Percentiles rank a stretch among this genome's conserved stretches.
Conservation (phyloP, 2,329 filamentous ascomycete species). For the Penicillium sp. region DNA sequence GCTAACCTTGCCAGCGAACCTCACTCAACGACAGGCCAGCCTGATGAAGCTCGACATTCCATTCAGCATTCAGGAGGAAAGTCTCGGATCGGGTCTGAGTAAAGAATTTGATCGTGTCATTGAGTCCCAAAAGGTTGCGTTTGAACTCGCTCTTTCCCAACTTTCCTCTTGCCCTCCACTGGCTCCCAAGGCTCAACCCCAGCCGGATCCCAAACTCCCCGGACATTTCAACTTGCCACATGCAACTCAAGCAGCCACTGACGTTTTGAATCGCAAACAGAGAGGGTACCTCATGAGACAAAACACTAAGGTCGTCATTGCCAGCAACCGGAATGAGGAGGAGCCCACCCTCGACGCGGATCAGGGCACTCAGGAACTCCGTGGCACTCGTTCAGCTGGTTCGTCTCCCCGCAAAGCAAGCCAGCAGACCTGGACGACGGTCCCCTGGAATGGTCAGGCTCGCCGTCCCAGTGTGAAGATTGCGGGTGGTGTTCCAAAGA, state of each 20-base stretch:
- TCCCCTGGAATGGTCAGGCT: constrained; percentile 88
- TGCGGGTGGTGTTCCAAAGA: constrained; percentile 60
- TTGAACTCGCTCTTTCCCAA: constrained; percentile 48
- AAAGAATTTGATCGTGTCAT: constrained; percentile 94
- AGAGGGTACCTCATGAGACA: constrained; percentile 98
- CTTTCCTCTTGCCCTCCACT: constrained; percentile 25
- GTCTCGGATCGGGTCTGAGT: constrained; percentile 79
- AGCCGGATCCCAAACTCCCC: constrained; percentile 22
- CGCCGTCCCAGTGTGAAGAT: constrained; percentile 67
- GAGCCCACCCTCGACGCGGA: constrained; percentile 40
- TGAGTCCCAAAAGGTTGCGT: constrained; percentile 91
- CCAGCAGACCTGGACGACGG: constrained; percentile 91
- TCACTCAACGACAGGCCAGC: constrained; percentile 64
- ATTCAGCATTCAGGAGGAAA: constrained; percentile 66
- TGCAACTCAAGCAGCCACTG: constrained; percentile 55
- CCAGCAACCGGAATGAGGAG: constrained; percentile 71
- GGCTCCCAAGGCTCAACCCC: constrained; percentile 11
- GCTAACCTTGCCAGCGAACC: constrained; percentile 31
- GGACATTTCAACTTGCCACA: constrained; percentile 24
- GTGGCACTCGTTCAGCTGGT: constrained; percentile 61
- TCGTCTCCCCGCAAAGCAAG: constrained; percentile 77
- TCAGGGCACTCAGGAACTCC: constrained; percentile 30
- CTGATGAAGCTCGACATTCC: constrained; percentile 82
- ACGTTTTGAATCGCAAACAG: constrained; percentile 68
- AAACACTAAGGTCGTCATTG: constrained; percentile 94